These are phyloP conservation scores for Tricholoma hemisulphureum DNA, from an alignment of 768 basidiomycete genomes.

Conservation along the genomic window DNA sequence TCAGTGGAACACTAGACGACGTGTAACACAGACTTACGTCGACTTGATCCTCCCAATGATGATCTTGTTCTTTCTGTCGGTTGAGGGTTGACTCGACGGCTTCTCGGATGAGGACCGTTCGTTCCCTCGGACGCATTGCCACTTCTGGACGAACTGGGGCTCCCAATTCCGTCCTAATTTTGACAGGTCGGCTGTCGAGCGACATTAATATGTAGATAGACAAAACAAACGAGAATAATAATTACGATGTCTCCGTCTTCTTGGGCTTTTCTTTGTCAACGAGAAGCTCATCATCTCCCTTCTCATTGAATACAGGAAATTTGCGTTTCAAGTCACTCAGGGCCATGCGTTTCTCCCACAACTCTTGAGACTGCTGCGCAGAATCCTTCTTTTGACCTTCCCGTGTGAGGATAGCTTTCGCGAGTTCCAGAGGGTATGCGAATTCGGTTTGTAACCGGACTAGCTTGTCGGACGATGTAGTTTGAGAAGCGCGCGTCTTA, in stretches of 20 bases:
- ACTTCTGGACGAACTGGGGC: constrained; percentile 47
- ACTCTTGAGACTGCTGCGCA: constrained; percentile 52
- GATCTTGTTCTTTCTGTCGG: constrained; percentile 69
- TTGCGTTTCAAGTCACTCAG: constrained; percentile 81
- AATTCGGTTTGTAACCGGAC: constrained; percentile 79
- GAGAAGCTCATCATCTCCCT: constrained; percentile 70
- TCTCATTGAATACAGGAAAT: constrained; percentile 56
- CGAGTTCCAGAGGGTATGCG: constrained; percentile 67
- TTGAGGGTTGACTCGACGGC: constrained; percentile 62
- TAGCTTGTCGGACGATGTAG: constrained; percentile 86
- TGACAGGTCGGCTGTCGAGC: constrained; percentile 49
- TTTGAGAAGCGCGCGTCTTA: constrained; percentile 91
- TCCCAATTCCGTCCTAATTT: constrained; percentile 49
- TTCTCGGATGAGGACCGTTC: constrained; percentile 55
- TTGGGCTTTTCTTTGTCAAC: constrained; percentile 72
- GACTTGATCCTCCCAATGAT: constrained; percentile 83
- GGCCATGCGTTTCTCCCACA: constrained; percentile 79
- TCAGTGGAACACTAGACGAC: background rate
- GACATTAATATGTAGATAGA: constrained; percentile 11
- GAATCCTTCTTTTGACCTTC: constrained; percentile 74
- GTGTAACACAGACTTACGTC: constrained; percentile 54
- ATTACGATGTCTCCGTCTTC: constrained; percentile 48
- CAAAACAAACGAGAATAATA: background rate
- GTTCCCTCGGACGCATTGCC: constrained; percentile 63
- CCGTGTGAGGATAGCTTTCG: constrained; percentile 63